phyloP scores from a whole-genome alignment of 495 filamentous ascomycete species.

The Daldinia decipiens region DNA sequence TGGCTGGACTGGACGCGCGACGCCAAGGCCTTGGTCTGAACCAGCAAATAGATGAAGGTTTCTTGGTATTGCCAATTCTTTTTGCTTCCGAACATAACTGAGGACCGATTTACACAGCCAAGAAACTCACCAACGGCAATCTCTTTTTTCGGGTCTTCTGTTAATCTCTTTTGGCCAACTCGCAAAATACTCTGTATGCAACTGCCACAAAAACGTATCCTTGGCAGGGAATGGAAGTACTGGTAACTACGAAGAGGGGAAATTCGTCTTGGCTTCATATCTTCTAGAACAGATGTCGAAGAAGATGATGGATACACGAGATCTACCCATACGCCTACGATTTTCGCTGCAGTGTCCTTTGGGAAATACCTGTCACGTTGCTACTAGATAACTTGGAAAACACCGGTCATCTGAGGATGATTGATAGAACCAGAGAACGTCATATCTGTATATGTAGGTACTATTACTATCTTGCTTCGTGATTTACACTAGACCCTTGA shows the following conservation, averaged over 20 bases:
- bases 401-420: slow-evolving; percentile 1
- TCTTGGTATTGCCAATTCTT: slow-evolving; percentile 47
- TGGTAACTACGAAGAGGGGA: slow-evolving; percentile 10
- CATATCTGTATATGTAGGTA: not conserved
- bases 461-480: not conserved
- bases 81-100: slow-evolving; percentile 32
- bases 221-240: slow-evolving; percentile 28
- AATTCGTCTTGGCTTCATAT: slow-evolving; percentile 21
- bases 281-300: slow-evolving; percentile 37
- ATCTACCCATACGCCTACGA: slow-evolving; percentile 17
- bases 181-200: slow-evolving; percentile 28
- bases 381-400: not conserved
- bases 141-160: slow-evolving; percentile 25
- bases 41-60: slow-evolving; percentile 37
- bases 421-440: not conserved
- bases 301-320: slow-evolving; percentile 3
- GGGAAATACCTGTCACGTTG: slow-evolving; percentile 2
- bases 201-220: slow-evolving; percentile 23
- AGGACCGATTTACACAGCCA: slow-evolving; percentile 40
- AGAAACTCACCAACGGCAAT: slow-evolving; percentile 36
- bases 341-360: slow-evolving; percentile 18
- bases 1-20: slow-evolving; percentile 24
- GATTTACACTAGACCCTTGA: not conserved
- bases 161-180: slow-evolving; percentile 25
- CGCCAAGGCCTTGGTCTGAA: slow-evolving; percentile 44